These are phyloP conservation scores for Leishmania braziliensis DNA, from an alignment of 208 protist species.

Conservation along the genomic window DNA sequence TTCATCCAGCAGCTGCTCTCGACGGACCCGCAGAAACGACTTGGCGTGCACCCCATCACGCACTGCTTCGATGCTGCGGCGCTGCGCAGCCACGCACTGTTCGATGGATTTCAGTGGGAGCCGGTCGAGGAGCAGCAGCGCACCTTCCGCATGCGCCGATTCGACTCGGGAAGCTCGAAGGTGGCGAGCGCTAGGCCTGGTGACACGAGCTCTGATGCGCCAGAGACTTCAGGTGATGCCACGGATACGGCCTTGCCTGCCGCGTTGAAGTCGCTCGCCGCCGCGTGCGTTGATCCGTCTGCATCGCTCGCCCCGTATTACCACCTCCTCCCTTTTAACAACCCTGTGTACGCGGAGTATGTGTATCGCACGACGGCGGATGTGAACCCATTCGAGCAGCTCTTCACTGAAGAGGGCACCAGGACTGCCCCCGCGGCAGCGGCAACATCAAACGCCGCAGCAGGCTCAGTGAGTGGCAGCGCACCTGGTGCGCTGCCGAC, in stretches of 20 bases:
- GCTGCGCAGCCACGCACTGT: constrained; percentile 66
- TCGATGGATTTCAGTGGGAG: constrained; percentile 73
- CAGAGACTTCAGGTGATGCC: background rate
- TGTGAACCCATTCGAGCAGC: constrained; percentile 80
- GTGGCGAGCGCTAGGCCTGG: background rate
- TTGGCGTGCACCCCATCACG: constrained; percentile 66
- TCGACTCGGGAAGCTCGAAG: constrained; percentile 4
- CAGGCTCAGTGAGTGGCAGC: background rate
- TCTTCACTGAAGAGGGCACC: constrained; percentile 18
- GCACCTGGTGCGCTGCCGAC: background rate
- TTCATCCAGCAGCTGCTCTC: constrained; percentile 69
- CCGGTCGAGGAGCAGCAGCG: constrained; percentile 54
- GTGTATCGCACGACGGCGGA: constrained; percentile 80
- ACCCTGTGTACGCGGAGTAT: constrained; percentile 75
- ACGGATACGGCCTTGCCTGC: background rate
- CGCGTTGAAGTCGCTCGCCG: constrained; percentile 6
- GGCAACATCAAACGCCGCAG: background rate
- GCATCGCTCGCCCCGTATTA: constrained; percentile 60
- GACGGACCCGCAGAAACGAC: constrained; percentile 64
- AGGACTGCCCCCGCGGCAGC: background rate
- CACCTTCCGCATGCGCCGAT: constrained; percentile 37
- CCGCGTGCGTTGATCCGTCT: constrained; percentile 38
- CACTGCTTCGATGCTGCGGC: constrained; percentile 60
- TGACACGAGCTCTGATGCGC: background rate
- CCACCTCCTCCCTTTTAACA: constrained; percentile 56